Evolutionary conservation across 1,284 basidiomycete species (phyloP).

Genomic region (Puccinia polysora): DNA sequence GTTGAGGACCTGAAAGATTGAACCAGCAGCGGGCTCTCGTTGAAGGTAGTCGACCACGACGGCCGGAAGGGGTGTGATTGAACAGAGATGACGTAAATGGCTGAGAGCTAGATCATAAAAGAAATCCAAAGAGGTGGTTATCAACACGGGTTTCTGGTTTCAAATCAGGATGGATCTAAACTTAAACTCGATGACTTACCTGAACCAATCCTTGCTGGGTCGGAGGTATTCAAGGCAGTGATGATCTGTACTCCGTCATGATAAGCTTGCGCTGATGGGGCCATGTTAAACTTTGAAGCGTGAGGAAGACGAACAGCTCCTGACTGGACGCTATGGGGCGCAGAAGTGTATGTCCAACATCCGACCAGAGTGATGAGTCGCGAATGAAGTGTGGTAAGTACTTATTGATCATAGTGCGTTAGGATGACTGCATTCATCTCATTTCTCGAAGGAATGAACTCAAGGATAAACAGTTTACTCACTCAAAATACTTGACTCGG

Average conservation of each 20-base stretch:
- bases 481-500: no score
- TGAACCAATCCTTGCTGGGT: conserved; percentile 30
- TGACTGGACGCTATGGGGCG: no score
- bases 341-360: no score
- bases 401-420: no score
- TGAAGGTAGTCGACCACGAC: conserved; percentile 28
- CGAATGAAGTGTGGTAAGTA: no score
- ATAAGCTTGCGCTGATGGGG: background rate
- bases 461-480: no score
- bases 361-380: no score
- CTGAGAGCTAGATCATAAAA: conserved; percentile 21
- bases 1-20: conserved; percentile 33
- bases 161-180: background rate
- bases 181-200: background rate
- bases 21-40: conserved; percentile 35
- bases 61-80: conserved; percentile 12
- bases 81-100: conserved; percentile 35
- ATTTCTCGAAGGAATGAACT: no score
- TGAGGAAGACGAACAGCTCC: no score
- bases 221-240: conserved; percentile 20
- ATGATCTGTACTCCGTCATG: conserved; percentile 12
- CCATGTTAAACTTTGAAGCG: no score
- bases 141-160: conserved; percentile 7
- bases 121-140: background rate
- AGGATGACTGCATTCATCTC: no score